Base-by-base conservation (phyloP, 495 filamentous ascomycete species). In the Physcia stellaris region DNA sequence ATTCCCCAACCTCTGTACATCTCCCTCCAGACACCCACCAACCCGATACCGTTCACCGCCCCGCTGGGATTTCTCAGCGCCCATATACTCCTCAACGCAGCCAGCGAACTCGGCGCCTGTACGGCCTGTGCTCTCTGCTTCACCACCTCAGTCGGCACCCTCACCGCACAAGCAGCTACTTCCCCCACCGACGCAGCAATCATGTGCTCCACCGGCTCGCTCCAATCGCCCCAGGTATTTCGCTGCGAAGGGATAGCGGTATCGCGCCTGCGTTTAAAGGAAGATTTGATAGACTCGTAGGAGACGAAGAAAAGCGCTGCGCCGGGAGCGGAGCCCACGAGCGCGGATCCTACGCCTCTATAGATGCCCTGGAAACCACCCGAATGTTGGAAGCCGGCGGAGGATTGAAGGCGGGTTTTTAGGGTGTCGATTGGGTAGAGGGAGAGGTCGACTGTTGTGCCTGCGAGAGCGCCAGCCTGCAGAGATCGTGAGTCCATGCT, bases 281-380 rank as follows among this genome's bases (percentile, higher is more conserved):
- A 49, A 4, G 63, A 48, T 55, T 95, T 96, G 29, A 80, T 65
- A 35, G 72, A 63, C 55, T 98, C 90, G 63, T 98, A 98, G 40
- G 86, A 92, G 55, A 85, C 82, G 73, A 98, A 98, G 73, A 98
- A 98, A 46, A 94, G 84, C 29, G 90, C 88, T 4, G 90, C 90
- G n/a, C 86, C 86, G 4, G 90, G 90, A 1, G 92, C 92, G 24
- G 86, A 94, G 29, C 81, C 81, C 37, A 78, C 71, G 31, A 71
- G 51, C n/a, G 82, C 62, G 21, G 75, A 76, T 5, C 80, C 72
- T 18, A 83, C 59, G 22, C 70, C 73, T 34, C 77, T 79, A 22
- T 79, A 80, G 28, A 76, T 60, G 9, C 79, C 79, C 39, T 90
- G 90, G 49, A 95, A 75, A 22, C 80, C 80, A 52, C 80, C 82